Evolutionary conservation across 768 basidiomycete genomes (phyloP).

Genomic region (Mycena capillaripes): DNA sequence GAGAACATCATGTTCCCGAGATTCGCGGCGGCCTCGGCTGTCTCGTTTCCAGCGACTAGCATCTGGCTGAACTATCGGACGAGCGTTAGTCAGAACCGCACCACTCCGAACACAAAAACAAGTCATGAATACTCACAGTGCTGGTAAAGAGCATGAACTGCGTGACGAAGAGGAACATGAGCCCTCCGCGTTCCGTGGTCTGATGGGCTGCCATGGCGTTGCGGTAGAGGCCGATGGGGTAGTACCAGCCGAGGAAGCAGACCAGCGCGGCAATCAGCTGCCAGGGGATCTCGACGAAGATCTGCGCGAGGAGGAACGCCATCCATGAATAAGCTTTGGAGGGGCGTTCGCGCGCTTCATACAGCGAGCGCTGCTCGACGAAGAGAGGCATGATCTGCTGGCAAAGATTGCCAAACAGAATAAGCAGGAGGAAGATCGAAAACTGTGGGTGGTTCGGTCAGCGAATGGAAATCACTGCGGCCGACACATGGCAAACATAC

Average conservation of each 20-base stretch:
- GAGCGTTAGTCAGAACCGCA: not conserved
- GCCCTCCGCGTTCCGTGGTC: constrained; percentile 50
- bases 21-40: constrained; percentile 56
- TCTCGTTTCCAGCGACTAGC: constrained; percentile 50
- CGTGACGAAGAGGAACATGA: constrained; percentile 53
- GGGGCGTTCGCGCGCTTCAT: constrained; percentile 51
- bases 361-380: constrained; percentile 48
- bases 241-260: constrained; percentile 53
- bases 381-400: constrained; percentile 55
- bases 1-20: constrained; percentile 56
- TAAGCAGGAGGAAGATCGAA: constrained; percentile 44
- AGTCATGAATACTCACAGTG: constrained; percentile 15
- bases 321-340: constrained; percentile 50
- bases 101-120: too few species aligned
- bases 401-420: constrained; percentile 44
- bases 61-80: constrained; percentile 45
- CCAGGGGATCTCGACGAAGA: constrained; percentile 49
- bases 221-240: constrained; percentile 53
- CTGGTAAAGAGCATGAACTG: constrained; percentile 54
- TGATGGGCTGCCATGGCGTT: constrained; percentile 52
- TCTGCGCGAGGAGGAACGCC: constrained; percentile 48
- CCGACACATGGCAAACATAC: not conserved
- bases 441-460: constrained; percentile 25
- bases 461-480: not conserved
- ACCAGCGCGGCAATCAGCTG: constrained; percentile 41